phyloP scores from a whole-genome alignment of 2,329 filamentous ascomycete genomes.

The Zymoseptoria passerinii region DNA sequence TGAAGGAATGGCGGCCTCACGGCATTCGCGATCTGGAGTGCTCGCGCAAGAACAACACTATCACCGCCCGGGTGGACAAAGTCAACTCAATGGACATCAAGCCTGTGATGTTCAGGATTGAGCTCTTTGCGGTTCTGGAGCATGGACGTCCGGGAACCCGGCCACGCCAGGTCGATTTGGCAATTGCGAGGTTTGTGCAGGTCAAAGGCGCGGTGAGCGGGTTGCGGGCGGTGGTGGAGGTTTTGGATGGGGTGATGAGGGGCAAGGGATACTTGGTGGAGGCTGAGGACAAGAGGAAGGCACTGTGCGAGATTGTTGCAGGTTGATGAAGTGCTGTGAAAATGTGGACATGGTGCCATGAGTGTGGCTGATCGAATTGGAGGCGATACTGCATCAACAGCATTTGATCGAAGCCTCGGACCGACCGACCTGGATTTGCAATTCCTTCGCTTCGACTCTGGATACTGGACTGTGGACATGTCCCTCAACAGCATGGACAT shows the following conservation, averaged over 20 bases:
- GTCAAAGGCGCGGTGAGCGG: conserved; percentile 86
- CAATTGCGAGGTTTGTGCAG: conserved; percentile 78
- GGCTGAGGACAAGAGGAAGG: conserved; percentile 40
- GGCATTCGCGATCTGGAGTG: conserved; percentile 74
- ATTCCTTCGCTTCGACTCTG: neutral
- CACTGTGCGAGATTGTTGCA: conserved; percentile 35
- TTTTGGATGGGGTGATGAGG: conserved; percentile 61
- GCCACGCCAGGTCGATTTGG: conserved; percentile 57
- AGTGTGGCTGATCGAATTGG: neutral
- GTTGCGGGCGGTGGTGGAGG: conserved; percentile 75
- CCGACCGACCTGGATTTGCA: neutral
- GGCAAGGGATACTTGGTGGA: conserved; percentile 59
- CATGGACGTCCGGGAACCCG: conserved; percentile 51
- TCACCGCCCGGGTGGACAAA: conserved; percentile 68
- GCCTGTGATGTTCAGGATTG: conserved; percentile 77
- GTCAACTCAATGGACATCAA: conserved; percentile 76
- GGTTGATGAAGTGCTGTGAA: conserved; percentile 9
- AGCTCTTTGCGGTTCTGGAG: conserved; percentile 83
- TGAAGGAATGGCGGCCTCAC: conserved; percentile 66
- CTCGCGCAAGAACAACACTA: conserved; percentile 69
- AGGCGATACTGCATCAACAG: neutral
- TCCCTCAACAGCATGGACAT: neutral
- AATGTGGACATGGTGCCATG: neutral
- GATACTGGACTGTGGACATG: neutral
- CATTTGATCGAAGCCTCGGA: neutral